Percentiles rank a stretch among this genome's conserved stretches.
phyloP scores from a whole-genome alignment of 177 flowering plant species.

The Vitis hybrid region DNA sequence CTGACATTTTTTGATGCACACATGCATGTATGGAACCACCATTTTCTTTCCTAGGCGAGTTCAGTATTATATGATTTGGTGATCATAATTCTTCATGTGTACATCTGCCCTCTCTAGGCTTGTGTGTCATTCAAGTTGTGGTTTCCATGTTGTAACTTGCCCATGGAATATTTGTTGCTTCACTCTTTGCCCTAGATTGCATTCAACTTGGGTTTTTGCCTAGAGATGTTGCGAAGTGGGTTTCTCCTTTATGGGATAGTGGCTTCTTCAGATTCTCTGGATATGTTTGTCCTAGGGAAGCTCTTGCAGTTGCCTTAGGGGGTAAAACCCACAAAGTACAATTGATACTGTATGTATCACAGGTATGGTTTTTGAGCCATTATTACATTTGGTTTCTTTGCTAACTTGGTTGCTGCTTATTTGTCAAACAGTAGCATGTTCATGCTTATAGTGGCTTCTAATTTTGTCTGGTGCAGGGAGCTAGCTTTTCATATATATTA shows the following conservation, averaged over 20 bases:
- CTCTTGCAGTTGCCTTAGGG: constrained; percentile 69
- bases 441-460: not conserved
- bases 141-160: constrained; percentile 3
- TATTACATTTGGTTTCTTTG: not conserved
- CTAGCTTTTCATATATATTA: constrained; percentile 48
- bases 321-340: constrained; percentile 58
- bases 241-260: constrained; percentile 80
- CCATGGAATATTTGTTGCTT: constrained; percentile 8
- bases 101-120: too few species aligned
- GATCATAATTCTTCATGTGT: too few species aligned
- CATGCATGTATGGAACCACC: not conserved
- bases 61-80: too few species aligned
- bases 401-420: not conserved
- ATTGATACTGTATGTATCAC: constrained; percentile 58
- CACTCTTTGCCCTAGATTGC: constrained; percentile 43
- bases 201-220: constrained; percentile 90
- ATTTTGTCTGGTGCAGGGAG: constrained; percentile 55
- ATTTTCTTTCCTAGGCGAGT: too few species aligned
- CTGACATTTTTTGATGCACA: too few species aligned
- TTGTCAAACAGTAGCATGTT: not conserved
- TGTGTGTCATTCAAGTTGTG: too few species aligned
- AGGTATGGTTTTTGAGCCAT: constrained; percentile 44
- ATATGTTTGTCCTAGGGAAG: constrained; percentile 60
- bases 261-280: constrained; percentile 76
- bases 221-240: constrained; percentile 76